Evolutionary conservation across 2,329 filamentous ascomycete genomes (phyloP).

Genomic region (Mariannaea elegans): DNA sequence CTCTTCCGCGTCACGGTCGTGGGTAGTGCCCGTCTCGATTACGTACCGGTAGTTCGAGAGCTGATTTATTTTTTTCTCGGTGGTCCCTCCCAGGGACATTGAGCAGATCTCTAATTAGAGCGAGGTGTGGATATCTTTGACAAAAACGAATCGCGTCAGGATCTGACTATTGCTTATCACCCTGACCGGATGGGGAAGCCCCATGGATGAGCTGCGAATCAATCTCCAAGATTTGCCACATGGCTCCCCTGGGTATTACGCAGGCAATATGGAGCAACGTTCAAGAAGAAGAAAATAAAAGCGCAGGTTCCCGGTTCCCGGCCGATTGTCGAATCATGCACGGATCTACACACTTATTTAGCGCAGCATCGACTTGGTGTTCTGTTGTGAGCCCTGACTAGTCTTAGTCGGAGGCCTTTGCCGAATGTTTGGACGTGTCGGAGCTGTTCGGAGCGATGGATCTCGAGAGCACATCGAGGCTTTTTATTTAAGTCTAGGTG

Average conservation of each 20-base stretch:
- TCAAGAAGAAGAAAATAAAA: background rate
- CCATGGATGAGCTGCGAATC: too few species aligned
- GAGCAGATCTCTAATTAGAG: background rate
- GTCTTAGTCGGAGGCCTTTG: too few species aligned
- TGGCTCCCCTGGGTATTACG: background rate
- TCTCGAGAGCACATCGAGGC: too few species aligned
- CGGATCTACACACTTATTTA: too few species aligned
- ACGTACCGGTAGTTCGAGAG: background rate
- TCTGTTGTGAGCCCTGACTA: too few species aligned
- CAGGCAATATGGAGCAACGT: background rate
- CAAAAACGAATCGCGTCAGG: background rate
- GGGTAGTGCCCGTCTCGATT: slow-evolving; percentile 3
- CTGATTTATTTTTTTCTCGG: background rate
- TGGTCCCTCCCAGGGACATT: background rate
- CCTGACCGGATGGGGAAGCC: too few species aligned
- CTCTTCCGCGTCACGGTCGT: background rate
- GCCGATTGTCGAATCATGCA: too few species aligned
- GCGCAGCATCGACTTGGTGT: too few species aligned
- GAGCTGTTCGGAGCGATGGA: too few species aligned
- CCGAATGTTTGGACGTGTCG: too few species aligned
- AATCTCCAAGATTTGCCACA: background rate
- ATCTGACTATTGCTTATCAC: background rate
- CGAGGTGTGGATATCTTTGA: background rate
- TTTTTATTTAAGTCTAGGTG: too few species aligned
- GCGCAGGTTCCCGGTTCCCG: background rate